phyloP scores from a whole-genome alignment of 345 rosid genomes.

The Salix exigua region DNA sequence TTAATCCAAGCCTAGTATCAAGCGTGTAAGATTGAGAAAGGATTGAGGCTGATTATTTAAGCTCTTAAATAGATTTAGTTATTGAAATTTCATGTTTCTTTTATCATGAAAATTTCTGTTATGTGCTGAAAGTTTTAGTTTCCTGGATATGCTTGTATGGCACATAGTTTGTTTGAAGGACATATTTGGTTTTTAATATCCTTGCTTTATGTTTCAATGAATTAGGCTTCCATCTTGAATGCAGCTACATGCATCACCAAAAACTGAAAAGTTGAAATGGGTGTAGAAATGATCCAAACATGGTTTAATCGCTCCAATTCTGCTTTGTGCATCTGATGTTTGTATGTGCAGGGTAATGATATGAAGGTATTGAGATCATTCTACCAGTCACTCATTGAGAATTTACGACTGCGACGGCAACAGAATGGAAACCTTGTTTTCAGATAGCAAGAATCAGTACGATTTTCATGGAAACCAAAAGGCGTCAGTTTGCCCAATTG shows the following conservation, averaged over 20 bases:
- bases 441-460: conserved; percentile 52
- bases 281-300: neutral
- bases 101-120: neutral
- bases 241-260: neutral
- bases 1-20: neutral
- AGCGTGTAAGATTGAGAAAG: neutral
- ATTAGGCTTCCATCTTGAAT: neutral
- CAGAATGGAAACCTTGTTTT: conserved; percentile 76
- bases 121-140: neutral
- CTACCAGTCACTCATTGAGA: conserved; percentile 71
- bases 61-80: neutral
- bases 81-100: neutral
- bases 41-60: neutral
- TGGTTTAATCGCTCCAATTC: neutral
- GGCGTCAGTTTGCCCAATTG: neutral
- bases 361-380: conserved; percentile 57
- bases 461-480: neutral
- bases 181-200: neutral
- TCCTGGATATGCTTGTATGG: neutral
- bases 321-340: conserved; percentile 5
- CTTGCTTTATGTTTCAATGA: neutral
- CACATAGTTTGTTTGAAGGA: neutral
- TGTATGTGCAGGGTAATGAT: conserved; percentile 60
- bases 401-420: conserved; percentile 62
- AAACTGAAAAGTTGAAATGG: neutral